These are phyloP conservation scores for Bretschneidera sinensis DNA, from an alignment of 345 rosid genomes.

Conservation along the genomic window DNA sequence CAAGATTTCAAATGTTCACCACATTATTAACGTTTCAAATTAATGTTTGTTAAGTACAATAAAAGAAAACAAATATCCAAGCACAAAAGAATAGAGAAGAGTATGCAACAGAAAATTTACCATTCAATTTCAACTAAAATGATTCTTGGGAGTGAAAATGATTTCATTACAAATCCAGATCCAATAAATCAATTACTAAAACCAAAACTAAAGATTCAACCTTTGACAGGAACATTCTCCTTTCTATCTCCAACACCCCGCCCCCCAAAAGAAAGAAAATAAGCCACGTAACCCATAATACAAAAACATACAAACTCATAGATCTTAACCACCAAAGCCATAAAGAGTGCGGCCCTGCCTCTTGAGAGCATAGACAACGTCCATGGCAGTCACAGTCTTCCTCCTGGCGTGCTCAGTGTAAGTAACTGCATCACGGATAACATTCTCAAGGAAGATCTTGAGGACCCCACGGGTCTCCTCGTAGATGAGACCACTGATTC, in stretches of 20 bases:
- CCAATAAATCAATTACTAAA: neutral
- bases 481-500: slow-evolving; percentile 27
- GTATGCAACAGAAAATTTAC: neutral
- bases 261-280: neutral
- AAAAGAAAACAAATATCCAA: no score
- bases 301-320: neutral
- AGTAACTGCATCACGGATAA: slow-evolving; percentile 24
- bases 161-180: neutral
- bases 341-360: slow-evolving; percentile 27
- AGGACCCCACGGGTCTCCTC: slow-evolving; percentile 26
- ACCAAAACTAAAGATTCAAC: no score
- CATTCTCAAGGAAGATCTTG: slow-evolving; percentile 27
- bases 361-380: slow-evolving; percentile 21
- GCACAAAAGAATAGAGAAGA: neutral
- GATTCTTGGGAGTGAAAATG: no score
- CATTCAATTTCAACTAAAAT: no score
- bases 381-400: slow-evolving; percentile 29
- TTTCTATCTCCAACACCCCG: neutral
- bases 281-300: no score
- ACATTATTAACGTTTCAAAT: no score
- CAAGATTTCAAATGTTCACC: no score
- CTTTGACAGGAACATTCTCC: neutral
- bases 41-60: no score
- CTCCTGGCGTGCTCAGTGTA: slow-evolving; percentile 30
- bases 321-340: slow-evolving; percentile 23